Base-by-base conservation (phyloP, 1,284 basidiomycete species). In the Irpex rosettiformis region DNA sequence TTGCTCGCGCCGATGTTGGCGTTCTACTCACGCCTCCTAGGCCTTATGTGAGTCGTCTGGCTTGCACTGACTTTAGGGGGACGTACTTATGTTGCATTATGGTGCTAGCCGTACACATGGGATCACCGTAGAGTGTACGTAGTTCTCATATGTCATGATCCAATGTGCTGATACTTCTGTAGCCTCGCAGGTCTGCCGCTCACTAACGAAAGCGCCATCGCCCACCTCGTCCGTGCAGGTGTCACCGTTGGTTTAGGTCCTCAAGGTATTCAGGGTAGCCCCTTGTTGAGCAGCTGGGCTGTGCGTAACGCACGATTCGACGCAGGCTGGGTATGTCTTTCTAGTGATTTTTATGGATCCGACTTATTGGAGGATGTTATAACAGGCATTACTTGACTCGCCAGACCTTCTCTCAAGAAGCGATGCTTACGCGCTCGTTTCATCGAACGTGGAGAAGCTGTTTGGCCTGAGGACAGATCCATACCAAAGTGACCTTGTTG, bases 211-310 rank as follows among this genome's bases (percentile, higher is more conserved):
- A 82, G 78, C 0, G 73, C 81, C 1, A 70, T 84, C 24, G 70
- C 75, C 1, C 75, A 71, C 29, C 73, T 88, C 13, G 65, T 79
- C 18, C 66, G 72, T 5, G 74, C 78, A 24, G 80, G 80, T 18
- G 82, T 88, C 18, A 77, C 73, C 1, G 79, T 87, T 24, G 86
- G 77, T 0, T 61, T 88, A 6, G 84, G 83, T 21, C 74, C 80
- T 13, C 66, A 69, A 37, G 77, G 80, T 13, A 74, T 75, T 29
- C 82, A 79, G 74, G 73, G 77, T 62, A 78, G 79, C 0, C 68
- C 54, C 7, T 72, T 79, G 11, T 64, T 69, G 28, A 77, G 80
- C 21, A 73, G 75, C 27, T 83, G 80, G 76, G 73, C 78, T 61
- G 79, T 80, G 0, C 68, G 76, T 3, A 79, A 80, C 42, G 75